These are phyloP conservation scores for Penicillium tannophilum DNA, from an alignment of 495 filamentous ascomycete species.

Conservation along the genomic window DNA sequence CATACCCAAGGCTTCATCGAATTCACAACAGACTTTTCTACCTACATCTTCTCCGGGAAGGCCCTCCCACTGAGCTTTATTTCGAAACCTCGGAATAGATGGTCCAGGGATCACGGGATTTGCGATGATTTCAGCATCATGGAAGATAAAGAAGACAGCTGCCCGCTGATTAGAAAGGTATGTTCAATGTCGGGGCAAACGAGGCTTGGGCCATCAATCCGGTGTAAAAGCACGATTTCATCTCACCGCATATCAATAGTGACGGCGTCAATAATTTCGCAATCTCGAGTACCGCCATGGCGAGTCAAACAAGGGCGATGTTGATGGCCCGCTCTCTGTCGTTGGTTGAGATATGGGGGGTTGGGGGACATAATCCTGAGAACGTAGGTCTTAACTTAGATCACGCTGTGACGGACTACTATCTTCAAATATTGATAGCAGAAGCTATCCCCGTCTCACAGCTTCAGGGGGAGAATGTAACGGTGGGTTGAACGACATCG, in stretches of 20 bases:
- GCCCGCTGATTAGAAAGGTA: not conserved
- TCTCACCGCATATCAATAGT: constrained; percentile 6
- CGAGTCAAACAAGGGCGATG: not conserved
- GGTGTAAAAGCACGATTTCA: not conserved
- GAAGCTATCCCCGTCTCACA: not conserved
- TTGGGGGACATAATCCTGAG: not conserved
- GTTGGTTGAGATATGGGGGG: not conserved
- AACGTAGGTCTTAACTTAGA: not conserved
- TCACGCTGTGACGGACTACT: not conserved
- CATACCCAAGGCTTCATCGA: not conserved
- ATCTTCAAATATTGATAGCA: not conserved
- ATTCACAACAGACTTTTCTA: not conserved
- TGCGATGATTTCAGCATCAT: not conserved
- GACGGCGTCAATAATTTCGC: not conserved
- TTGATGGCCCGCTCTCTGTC: not conserved
- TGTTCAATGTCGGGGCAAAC: not conserved
- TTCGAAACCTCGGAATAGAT: too few species aligned
- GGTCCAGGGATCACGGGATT: too few species aligned
- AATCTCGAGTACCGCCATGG: not conserved
- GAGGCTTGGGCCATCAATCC: not conserved
- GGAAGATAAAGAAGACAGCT: constrained; percentile 2
- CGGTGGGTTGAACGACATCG: constrained; percentile 8
- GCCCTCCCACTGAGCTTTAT: too few species aligned
- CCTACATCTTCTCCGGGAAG: too few species aligned
- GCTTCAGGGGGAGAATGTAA: constrained; percentile 2